phyloP scores from a whole-genome alignment of 1,139 yeast genomes.

The Komagataea norvegica region DNA sequence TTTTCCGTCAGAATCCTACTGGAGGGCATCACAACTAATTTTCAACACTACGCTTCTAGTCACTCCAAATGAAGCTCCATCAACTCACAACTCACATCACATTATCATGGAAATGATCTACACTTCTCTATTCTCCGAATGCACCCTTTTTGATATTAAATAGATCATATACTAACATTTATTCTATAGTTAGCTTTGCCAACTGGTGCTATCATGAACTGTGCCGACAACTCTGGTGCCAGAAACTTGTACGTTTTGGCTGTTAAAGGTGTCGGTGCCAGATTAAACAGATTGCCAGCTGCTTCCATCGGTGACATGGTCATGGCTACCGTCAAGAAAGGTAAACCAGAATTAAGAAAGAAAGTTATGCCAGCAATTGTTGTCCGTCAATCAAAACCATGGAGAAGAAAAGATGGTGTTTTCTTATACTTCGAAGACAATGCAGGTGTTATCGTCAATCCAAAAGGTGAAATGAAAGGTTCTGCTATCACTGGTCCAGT shows the following conservation, averaged over 20 bases:
- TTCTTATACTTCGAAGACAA: constrained; percentile 99
- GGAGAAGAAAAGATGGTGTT: constrained; percentile 99
- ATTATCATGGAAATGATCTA: too few species aligned
- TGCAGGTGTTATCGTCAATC: constrained; percentile 99
- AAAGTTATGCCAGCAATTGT: constrained; percentile 99
- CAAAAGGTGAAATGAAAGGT: constrained; percentile 99
- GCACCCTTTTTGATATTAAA: not conserved
- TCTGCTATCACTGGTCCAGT: constrained; percentile 99
- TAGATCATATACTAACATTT: constrained; percentile 32
- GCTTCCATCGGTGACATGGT: constrained; percentile 99
- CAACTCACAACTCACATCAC: too few species aligned
- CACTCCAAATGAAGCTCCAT: too few species aligned
- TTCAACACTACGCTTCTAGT: too few species aligned
- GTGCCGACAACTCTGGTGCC: constrained; percentile 99
- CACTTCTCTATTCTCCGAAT: not conserved
- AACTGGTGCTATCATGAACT: constrained; percentile 99
- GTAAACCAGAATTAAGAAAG: constrained; percentile 99
- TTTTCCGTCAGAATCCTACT: too few species aligned
- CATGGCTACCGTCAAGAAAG: constrained; percentile 99
- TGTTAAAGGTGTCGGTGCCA: constrained; percentile 99
- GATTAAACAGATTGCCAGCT: constrained; percentile 99
- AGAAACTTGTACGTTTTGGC: constrained; percentile 98
- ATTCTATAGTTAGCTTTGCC: constrained; percentile 87
- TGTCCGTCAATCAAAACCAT: constrained; percentile 98
- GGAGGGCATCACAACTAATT: too few species aligned